Base-by-base conservation (phyloP, 148 eudicot genomes). In the Hydrangea macrophylla region DNA sequence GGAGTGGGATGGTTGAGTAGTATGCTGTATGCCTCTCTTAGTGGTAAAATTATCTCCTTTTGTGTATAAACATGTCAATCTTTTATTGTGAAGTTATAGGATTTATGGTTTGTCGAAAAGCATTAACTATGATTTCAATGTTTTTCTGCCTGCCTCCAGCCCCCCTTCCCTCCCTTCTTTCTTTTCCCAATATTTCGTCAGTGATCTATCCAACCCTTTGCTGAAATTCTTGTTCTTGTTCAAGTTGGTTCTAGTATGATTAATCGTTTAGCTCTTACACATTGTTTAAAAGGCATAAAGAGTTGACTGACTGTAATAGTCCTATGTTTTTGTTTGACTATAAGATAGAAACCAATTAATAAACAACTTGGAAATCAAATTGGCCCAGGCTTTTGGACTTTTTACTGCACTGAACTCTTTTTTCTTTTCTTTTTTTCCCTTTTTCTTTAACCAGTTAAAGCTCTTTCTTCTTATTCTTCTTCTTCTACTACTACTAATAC, bases 241-340 rank as follows among this genome's bases (percentile, higher is more conserved):
- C 20, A 12, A 36, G 9, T 22, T 51, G 24, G 39, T 7, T 23
- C n/a, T 54, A 22, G 45, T 24, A 5, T 31, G 54, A 28, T 33
- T 5, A 31, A 66, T 32, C n/a, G 55, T 66, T 13, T 6, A 33
- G 60, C 70, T 23, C 32, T 54, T 66, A 17, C 4, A 54, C 24
- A 24, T 32, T 20, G 4, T 63, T 22, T 44, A 23, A 15, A 22
- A 39, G 0, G n/a, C 31, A 28, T 9, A 44, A 23, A 28, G 30
- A 5, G 36, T 31, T 48, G 37, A 51, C 40, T n/a, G 25, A 48
- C 48, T 45, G 27, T 28, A 31, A 8, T 58, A 13, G 0, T 33
- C 13, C 6, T 36, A 20, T 37, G n/a, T 22, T 36, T 60, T 5
- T 10, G 10, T 2, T 18, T 53, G 60, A 33, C 18, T 48, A 54